These are phyloP conservation scores for Chamaecrista fasciculata DNA, from an alignment of 306 rosid genomes.

Conservation along the genomic window DNA sequence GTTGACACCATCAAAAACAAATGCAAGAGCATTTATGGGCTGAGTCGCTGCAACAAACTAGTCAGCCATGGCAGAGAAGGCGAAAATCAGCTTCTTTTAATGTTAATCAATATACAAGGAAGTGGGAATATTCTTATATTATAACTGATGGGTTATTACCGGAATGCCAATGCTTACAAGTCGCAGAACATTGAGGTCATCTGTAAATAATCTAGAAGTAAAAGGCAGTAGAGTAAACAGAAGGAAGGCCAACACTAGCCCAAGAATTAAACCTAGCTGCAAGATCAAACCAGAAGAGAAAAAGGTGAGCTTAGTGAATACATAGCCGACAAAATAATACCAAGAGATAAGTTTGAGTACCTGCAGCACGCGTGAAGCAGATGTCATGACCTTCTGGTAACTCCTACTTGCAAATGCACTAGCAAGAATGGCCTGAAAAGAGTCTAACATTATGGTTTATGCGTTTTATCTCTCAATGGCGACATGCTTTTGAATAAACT, in stretches of 20 bases:
- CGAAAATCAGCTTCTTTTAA: not conserved
- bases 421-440: constrained; percentile 76
- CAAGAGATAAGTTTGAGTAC: constrained; percentile 22
- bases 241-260: constrained; percentile 52
- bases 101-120: not conserved
- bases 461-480: constrained; percentile 1
- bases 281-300: not conserved
- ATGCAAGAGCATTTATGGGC: constrained; percentile 81
- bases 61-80: constrained; percentile 1
- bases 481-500: constrained; percentile 2
- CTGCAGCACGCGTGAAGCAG: constrained; percentile 85
- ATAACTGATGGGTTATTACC: constrained; percentile 33
- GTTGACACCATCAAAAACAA: constrained; percentile 86
- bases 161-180: constrained; percentile 71
- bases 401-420: constrained; percentile 66
- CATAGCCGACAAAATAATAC: not conserved
- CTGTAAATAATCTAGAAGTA: constrained; percentile 72
- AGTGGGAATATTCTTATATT: not conserved
- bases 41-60: constrained; percentile 90
- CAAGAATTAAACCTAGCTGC: constrained; percentile 83
- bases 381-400: constrained; percentile 50
- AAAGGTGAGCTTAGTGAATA: not conserved
- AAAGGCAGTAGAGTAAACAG: constrained; percentile 53
- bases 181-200: constrained; percentile 50
- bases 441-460: not conserved